These are phyloP conservation scores for Spergularia bocconei DNA, from an alignment of 148 eudicot genomes.

Conservation along the genomic window DNA sequence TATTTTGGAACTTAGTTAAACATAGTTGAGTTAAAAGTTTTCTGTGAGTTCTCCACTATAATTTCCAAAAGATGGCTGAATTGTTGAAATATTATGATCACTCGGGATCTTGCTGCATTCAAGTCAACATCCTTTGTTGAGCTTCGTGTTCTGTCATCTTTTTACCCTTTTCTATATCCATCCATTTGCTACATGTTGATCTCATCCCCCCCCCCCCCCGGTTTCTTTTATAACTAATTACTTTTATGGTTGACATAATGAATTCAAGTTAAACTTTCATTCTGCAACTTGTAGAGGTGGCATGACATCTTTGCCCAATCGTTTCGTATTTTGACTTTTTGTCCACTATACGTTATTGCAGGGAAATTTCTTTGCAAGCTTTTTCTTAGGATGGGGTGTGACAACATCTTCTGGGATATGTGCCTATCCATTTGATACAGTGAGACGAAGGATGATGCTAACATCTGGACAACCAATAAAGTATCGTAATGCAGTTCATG, in stretches of 20 bases:
- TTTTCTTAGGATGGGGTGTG: constrained; percentile 85
- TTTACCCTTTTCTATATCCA: too few relatives aligned
- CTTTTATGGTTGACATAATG: not conserved
- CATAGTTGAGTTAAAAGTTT: too few relatives aligned
- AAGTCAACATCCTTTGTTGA: too few relatives aligned
- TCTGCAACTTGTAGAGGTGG: not conserved
- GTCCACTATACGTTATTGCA: constrained; percentile 28
- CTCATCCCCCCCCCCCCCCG: too few relatives aligned
- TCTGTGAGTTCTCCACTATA: too few relatives aligned
- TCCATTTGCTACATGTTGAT: too few relatives aligned
- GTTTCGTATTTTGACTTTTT: not conserved
- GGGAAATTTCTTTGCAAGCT: constrained; percentile 90
- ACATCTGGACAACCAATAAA: constrained; percentile 79
- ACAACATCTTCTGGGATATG: constrained; percentile 81
- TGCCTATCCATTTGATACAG: constrained; percentile 89
- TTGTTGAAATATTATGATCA: too few relatives aligned
- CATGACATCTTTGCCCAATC: not conserved
- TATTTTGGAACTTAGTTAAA: too few relatives aligned
- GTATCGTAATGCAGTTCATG: constrained; percentile 63
- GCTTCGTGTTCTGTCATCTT: too few relatives aligned
- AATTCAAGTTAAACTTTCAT: not conserved
- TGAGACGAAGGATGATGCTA: constrained; percentile 92
- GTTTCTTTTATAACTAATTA: too few relatives aligned
- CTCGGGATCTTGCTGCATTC: too few relatives aligned
- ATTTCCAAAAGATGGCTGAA: too few relatives aligned